Evolutionary conservation across 441 rosid genomes (phyloP).

Genomic region (Populus trichocarpa): DNA sequence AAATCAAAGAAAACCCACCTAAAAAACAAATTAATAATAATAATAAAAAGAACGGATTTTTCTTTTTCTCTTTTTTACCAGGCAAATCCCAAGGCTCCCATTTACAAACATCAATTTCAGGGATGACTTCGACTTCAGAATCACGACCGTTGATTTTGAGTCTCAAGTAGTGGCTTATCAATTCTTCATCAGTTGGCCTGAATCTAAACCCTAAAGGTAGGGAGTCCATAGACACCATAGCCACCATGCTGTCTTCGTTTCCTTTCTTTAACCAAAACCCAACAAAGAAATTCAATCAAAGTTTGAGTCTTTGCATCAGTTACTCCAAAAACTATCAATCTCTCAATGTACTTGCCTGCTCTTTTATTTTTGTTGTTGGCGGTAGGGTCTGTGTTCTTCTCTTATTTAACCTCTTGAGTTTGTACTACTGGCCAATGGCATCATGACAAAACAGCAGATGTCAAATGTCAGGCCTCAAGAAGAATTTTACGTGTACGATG

Average conservation of each 20-base stretch:
- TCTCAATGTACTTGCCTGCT: not conserved
- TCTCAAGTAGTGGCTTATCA: conserved; percentile 74
- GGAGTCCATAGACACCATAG: conserved; percentile 38
- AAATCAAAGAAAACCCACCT: not conserved
- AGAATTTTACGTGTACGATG: too few relatives aligned
- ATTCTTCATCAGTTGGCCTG: conserved; percentile 88
- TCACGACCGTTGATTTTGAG: conserved; percentile 77
- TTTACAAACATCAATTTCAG: conserved; percentile 85
- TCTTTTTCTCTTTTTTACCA: conserved; percentile 24
- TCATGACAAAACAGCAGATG: not conserved
- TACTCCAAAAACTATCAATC: not conserved
- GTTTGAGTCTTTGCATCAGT: not conserved
- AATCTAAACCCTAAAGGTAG: conserved; percentile 82
- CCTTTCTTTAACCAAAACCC: not conserved
- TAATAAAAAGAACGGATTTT: not conserved
- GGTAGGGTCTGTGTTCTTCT: not conserved
- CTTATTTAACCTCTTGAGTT: not conserved
- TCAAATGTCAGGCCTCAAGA: not conserved
- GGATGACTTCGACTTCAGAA: conserved; percentile 66
- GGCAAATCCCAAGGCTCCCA: conserved; percentile 97
- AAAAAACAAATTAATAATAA: not conserved
- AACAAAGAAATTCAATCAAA: not conserved
- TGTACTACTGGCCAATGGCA: not conserved
- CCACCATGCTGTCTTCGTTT: conserved; percentile 17
- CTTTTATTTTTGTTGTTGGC: not conserved